Percentiles rank a stretch among this genome's conserved stretches.
phyloP scores from a whole-genome alignment of 73 alveolate genomes.

The Tetrahymena thermophila region DNA sequence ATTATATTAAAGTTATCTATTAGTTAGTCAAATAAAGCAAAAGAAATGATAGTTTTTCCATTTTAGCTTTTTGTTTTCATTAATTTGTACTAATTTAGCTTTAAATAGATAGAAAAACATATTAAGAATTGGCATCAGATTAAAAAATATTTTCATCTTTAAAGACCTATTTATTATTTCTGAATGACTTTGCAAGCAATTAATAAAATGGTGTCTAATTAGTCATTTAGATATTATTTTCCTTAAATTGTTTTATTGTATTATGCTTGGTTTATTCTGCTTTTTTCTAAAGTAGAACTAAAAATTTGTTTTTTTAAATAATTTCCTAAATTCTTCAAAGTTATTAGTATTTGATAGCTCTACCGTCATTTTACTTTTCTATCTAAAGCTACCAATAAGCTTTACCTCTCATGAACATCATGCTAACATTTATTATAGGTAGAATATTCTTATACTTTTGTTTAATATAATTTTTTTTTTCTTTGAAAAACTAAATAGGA shows the following conservation, averaged over 20 bases:
- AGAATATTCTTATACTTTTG: too few species aligned
- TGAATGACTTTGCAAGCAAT: not conserved
- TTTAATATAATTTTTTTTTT: too few species aligned
- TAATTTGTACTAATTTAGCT: not conserved
- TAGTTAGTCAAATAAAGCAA: not conserved
- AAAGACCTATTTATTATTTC: too few species aligned
- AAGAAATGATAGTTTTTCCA: not conserved
- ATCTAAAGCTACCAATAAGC: too few species aligned
- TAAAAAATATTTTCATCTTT: not conserved
- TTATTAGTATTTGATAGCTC: not conserved
- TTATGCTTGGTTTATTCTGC: not conserved
- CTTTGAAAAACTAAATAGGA: not conserved
- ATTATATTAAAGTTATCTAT: not conserved
- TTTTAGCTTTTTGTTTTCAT: not conserved
- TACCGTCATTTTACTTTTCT: not conserved
- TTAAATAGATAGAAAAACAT: not conserved
- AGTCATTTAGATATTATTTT: too few species aligned
- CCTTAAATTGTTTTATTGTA: not conserved
- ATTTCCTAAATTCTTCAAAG: not conserved
- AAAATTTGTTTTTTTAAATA: too few species aligned
- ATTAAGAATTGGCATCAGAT: not conserved
- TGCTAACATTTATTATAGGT: not conserved
- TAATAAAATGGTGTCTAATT: too few species aligned
- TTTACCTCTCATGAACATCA: not conserved
- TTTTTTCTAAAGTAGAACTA: not conserved